Conservation (phyloP, 2,329 filamentous ascomycete species). For the Coniochaeta pulveracea region DNA sequence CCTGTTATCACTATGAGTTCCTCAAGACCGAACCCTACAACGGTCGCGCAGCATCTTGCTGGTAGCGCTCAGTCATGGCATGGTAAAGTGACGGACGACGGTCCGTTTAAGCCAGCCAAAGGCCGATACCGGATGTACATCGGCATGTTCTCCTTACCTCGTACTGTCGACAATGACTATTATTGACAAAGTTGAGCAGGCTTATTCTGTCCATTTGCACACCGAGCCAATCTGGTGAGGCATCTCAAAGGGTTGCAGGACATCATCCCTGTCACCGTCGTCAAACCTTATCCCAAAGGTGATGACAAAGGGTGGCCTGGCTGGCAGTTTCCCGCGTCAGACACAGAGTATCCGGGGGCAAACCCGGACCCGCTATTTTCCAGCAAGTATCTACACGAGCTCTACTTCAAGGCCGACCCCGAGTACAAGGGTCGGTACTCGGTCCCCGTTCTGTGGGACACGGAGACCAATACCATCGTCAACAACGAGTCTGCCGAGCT, state of each 20-base stretch:
- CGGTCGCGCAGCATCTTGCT: conserved; percentile 10
- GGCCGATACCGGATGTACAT: conserved; percentile 17
- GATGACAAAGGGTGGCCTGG: conserved; percentile 51
- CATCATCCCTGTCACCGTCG: conserved; percentile 43
- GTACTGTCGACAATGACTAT: neutral
- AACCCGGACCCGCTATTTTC: conserved; percentile 49
- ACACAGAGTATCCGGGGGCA: conserved; percentile 43
- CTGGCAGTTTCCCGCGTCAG: conserved; percentile 43
- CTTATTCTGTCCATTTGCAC: conserved; percentile 55
- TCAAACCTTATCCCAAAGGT: conserved; percentile 57
- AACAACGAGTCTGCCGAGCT: conserved; percentile 52
- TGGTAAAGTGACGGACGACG: conserved; percentile 13
- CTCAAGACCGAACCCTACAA: conserved; percentile 6
- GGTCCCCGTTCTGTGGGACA: conserved; percentile 53
- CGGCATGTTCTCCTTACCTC: conserved; percentile 7
- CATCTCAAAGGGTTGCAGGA: conserved; percentile 45
- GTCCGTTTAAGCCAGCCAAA: conserved; percentile 13
- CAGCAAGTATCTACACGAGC: conserved; percentile 45
- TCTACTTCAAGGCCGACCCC: conserved; percentile 51
- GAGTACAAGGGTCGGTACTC: conserved; percentile 49
- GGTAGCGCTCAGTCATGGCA: conserved; percentile 15
- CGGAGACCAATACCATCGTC: conserved; percentile 39
- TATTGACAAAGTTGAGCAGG: conserved; percentile 22
- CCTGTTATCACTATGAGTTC: no score
- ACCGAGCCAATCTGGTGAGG: conserved; percentile 45